These are phyloP conservation scores for Linum tenue DNA, from an alignment of 345 rosid genomes.

Conservation along the genomic window DNA sequence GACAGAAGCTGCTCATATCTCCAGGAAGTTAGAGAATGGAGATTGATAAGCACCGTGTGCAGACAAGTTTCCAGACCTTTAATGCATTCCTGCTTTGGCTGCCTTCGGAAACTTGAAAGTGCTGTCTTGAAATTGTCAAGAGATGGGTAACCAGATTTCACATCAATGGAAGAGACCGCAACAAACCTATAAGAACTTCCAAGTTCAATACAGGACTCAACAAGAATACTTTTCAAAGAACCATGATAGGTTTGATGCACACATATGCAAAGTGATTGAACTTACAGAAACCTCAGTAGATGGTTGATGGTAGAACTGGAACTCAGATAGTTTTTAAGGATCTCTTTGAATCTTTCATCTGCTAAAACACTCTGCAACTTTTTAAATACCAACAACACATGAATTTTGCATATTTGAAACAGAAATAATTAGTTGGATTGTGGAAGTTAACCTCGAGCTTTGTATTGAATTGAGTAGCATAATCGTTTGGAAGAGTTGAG, in stretches of 20 bases:
- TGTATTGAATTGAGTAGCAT: slow-evolving; percentile 54
- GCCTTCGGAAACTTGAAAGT: slow-evolving; percentile 52
- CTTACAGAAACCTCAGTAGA: slow-evolving; percentile 71
- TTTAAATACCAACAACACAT: slow-evolving; percentile 25
- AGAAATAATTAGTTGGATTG: neutral
- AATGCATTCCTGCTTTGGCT: slow-evolving; percentile 70
- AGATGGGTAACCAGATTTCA: slow-evolving; percentile 56
- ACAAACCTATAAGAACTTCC: slow-evolving; percentile 42
- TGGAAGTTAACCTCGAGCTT: slow-evolving; percentile 59
- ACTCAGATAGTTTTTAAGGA: slow-evolving; percentile 33
- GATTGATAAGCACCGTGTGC: neutral
- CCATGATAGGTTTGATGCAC: slow-evolving; percentile 10
- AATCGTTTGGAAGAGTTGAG: slow-evolving; percentile 51
- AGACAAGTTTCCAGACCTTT: slow-evolving; percentile 37
- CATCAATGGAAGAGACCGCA: slow-evolving; percentile 56
- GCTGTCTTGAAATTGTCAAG: slow-evolving; percentile 74
- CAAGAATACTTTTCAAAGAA: slow-evolving; percentile 7
- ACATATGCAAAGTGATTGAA: slow-evolving; percentile 16
- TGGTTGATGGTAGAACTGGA: slow-evolving; percentile 45
- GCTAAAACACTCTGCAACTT: slow-evolving; percentile 45
- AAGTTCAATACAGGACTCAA: slow-evolving; percentile 13
- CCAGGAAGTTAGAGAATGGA: neutral
- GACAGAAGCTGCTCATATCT: neutral
- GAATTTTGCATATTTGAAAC: neutral
- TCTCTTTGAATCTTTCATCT: slow-evolving; percentile 62